phyloP scores from a whole-genome alignment of 306 rosid genomes.

The Vigna hirtella region DNA sequence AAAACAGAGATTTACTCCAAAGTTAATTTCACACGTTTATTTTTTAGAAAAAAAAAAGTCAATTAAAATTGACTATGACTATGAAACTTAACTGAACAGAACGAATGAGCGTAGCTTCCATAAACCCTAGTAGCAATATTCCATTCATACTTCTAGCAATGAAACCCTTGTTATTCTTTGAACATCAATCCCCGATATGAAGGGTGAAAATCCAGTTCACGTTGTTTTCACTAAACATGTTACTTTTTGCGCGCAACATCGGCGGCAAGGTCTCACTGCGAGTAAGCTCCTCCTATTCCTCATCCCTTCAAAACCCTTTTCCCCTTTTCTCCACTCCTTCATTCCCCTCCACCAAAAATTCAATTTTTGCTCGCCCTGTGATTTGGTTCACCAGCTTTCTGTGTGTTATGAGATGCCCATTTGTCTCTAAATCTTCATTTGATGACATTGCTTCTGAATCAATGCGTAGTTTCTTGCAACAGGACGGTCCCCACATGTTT shows the following conservation, averaged over 20 bases:
- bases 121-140: constrained; percentile 43
- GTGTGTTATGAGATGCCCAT: constrained; percentile 68
- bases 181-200: constrained; percentile 22
- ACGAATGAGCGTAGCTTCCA: not conserved
- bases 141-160: constrained; percentile 29
- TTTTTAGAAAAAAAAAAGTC: not conserved
- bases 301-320: constrained; percentile 43
- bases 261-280: constrained; percentile 64
- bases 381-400: constrained; percentile 67
- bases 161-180: constrained; percentile 26
- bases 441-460: constrained; percentile 51
- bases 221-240: constrained; percentile 51
- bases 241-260: constrained; percentile 64
- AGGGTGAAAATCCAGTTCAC: constrained; percentile 34
- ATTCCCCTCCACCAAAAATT: constrained; percentile 41
- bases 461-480: constrained; percentile 55
- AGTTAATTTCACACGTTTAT: not conserved
- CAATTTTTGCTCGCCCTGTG: constrained; percentile 54
- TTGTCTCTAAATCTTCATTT: constrained; percentile 55
- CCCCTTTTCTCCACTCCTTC: constrained; percentile 39
- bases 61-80: not conserved
- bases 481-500: constrained; percentile 56
- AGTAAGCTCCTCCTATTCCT: constrained; percentile 68
- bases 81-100: not conserved
- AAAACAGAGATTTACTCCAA: not conserved